Conservation (phyloP, 2,329 filamentous ascomycete genomes). For the Chaetomiaceae sp. region DNA sequence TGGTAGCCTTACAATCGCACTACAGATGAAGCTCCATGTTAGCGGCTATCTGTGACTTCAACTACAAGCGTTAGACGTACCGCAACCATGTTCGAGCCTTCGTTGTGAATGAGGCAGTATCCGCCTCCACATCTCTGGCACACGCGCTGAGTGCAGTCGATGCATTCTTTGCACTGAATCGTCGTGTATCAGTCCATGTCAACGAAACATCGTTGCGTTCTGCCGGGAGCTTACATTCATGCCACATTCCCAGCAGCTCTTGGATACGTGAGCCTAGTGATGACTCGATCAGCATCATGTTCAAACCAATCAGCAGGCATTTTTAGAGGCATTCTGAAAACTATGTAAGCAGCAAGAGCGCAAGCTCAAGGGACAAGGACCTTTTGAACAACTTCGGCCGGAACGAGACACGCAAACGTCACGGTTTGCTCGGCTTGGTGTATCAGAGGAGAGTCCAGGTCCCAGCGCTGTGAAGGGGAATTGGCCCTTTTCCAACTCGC, state of each 20-base stretch:
- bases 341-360: constrained; percentile 6
- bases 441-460: constrained; percentile 7
- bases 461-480: background rate
- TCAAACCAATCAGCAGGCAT: constrained; percentile 2
- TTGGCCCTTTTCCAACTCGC: background rate
- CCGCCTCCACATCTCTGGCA: constrained; percentile 72
- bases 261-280: constrained; percentile 55
- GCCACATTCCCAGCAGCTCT: constrained; percentile 83
- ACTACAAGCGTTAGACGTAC: constrained; percentile 15
- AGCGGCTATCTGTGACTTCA: background rate
- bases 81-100: constrained; percentile 58
- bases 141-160: constrained; percentile 62
- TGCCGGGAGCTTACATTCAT: constrained; percentile 56
- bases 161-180: constrained; percentile 68
- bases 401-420: background rate
- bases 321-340: background rate
- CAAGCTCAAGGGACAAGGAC: constrained; percentile 26
- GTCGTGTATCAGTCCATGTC: constrained; percentile 17
- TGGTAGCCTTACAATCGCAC: constrained; percentile 44
- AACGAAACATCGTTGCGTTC: no score
- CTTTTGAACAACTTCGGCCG: constrained; percentile 16
- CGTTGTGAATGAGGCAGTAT: constrained; percentile 81
- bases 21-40: constrained; percentile 24
- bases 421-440: constrained; percentile 13
- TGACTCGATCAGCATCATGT: constrained; percentile 19